Evolutionary conservation across 2,329 filamentous ascomycete species (phyloP).

Genomic region (Aspergillus sp.): DNA sequence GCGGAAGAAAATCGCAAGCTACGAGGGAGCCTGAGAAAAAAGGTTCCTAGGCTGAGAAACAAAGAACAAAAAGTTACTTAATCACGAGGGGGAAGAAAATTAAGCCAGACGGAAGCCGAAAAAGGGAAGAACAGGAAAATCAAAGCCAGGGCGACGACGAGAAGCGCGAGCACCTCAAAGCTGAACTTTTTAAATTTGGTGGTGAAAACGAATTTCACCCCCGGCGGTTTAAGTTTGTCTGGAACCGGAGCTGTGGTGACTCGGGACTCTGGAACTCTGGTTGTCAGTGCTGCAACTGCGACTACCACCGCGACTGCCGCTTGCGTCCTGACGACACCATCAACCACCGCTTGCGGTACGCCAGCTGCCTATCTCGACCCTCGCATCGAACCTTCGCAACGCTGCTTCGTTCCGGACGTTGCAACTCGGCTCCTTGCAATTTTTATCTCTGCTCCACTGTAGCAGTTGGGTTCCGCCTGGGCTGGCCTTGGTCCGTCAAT

Average conservation of each 20-base stretch:
- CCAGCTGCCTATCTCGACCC: neutral
- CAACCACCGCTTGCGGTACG: constrained; percentile 29
- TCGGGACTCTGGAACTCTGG: neutral
- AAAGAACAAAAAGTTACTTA: constrained; percentile 5
- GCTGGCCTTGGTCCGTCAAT: constrained; percentile 18
- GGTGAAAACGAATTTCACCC: constrained; percentile 8
- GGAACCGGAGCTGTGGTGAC: constrained; percentile 20
- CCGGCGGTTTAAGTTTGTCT: constrained; percentile 28
- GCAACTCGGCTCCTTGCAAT: neutral
- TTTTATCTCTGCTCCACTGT: constrained; percentile 23
- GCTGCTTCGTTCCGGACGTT: constrained; percentile 1
- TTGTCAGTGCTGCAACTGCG: neutral
- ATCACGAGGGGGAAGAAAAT: neutral
- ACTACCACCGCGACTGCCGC: constrained; percentile 27
- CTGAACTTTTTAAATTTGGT: constrained; percentile 4
- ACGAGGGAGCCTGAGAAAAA: neutral
- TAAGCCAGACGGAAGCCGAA: neutral
- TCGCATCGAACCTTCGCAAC: neutral
- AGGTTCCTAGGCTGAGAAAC: constrained; percentile 1
- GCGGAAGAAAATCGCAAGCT: neutral
- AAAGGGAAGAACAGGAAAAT: neutral
- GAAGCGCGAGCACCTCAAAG: neutral
- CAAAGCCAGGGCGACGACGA: neutral
- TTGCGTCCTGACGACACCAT: constrained; percentile 39
- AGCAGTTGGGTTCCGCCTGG: constrained; percentile 18